phyloP scores from a whole-genome alignment of 176 grass and related monocot genomes.

The Calamus simplicifolius region DNA sequence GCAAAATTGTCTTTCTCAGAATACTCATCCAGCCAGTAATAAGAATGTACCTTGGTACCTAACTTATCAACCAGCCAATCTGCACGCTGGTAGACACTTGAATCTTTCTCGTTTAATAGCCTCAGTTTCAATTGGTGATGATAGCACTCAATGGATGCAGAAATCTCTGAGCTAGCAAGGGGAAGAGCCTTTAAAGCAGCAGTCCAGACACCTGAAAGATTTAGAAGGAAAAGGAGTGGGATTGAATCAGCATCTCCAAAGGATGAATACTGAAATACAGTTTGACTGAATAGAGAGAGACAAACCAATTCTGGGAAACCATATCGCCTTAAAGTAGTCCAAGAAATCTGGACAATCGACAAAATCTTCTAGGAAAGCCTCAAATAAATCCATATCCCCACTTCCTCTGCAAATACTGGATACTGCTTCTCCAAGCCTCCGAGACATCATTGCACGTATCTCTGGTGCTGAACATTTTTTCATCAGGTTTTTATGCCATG shows the following conservation, averaged over 20 bases:
- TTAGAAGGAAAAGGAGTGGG: neutral
- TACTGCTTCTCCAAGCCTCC: slow-evolving; percentile 50
- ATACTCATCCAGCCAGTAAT: slow-evolving; percentile 81
- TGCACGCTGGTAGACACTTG: slow-evolving; percentile 50
- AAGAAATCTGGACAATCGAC: slow-evolving; percentile 54
- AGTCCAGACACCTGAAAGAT: slow-evolving; percentile 51
- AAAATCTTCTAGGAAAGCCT: slow-evolving; percentile 63
- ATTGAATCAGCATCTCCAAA: no score
- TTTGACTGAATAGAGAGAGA: slow-evolving; percentile 17
- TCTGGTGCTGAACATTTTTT: slow-evolving; percentile 56
- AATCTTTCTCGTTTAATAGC: slow-evolving; percentile 56
- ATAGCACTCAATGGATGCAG: slow-evolving; percentile 77
- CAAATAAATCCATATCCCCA: slow-evolving; percentile 54
- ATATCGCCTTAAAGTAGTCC: slow-evolving; percentile 77
- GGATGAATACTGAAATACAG: no score
- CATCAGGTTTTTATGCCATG: slow-evolving; percentile 70
- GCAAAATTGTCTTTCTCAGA: slow-evolving; percentile 70
- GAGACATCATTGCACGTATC: slow-evolving; percentile 36
- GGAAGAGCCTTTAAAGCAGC: slow-evolving; percentile 52
- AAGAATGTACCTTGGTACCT: slow-evolving; percentile 81
- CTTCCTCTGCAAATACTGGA: slow-evolving; percentile 48
- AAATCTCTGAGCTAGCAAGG: slow-evolving; percentile 54
- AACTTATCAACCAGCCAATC: slow-evolving; percentile 87
- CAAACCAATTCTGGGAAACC: slow-evolving; percentile 77
- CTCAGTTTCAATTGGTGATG: slow-evolving; percentile 82